Conservation (phyloP, 2,329 filamentous ascomycete genomes). For the Macrophomina pseudophaseolina region DNA sequence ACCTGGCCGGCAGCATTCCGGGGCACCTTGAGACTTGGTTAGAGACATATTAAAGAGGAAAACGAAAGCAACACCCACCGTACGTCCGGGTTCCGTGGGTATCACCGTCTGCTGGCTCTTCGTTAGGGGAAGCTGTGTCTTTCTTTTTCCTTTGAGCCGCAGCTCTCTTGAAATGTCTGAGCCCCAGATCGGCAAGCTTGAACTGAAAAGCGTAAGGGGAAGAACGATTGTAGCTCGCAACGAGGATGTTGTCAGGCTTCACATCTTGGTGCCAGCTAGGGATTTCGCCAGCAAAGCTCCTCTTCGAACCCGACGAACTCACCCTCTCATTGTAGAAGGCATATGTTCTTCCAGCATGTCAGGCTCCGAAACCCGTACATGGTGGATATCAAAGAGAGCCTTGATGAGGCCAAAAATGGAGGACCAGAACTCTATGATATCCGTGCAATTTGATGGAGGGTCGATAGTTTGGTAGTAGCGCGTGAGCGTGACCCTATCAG, state of each 20-base stretch:
- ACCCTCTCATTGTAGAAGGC: too few relatives aligned
- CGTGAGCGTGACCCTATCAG: constrained; percentile 39
- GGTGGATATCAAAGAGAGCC: not conserved
- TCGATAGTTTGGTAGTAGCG: constrained; percentile 34
- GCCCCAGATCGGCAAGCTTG: constrained; percentile 48
- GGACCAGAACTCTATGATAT: constrained; percentile 42
- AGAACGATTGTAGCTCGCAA: constrained; percentile 26
- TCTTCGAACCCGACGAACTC: not conserved
- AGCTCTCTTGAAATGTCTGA: constrained; percentile 35
- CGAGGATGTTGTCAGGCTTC: constrained; percentile 52
- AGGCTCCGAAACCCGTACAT: too few relatives aligned
- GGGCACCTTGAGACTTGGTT: constrained; percentile 29
- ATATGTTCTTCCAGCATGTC: too few relatives aligned
- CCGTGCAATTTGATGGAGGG: constrained; percentile 33
- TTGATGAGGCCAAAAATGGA: constrained; percentile 31
- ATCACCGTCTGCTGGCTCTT: constrained; percentile 27
- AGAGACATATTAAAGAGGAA: not conserved
- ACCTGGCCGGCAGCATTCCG: constrained; percentile 32
- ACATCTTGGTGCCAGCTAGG: constrained; percentile 51
- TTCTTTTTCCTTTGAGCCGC: not conserved
- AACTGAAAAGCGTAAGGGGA: constrained; percentile 34
- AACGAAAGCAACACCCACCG: constrained; percentile 34
- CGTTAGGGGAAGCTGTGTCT: not conserved
- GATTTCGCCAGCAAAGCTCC: not conserved
- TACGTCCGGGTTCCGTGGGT: constrained; percentile 43